These are phyloP conservation scores for Alternaria panax DNA, from an alignment of 2,329 filamentous ascomycete genomes.

Conservation along the genomic window DNA sequence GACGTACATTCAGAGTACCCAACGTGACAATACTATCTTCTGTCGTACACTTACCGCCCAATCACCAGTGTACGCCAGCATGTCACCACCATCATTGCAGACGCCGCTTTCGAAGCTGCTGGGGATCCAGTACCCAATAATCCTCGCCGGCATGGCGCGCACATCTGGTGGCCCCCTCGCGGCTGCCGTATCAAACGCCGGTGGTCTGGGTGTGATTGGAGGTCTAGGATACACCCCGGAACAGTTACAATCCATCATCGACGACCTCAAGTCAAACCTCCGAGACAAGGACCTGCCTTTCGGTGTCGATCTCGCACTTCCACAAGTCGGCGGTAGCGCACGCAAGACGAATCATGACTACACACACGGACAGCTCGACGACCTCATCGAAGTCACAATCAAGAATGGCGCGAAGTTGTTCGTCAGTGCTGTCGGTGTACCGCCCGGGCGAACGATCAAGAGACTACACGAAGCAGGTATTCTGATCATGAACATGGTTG, in stretches of 20 bases:
- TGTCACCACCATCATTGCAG: constrained; percentile 45
- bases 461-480: constrained; percentile 80
- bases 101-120: constrained; percentile 65
- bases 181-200: constrained; percentile 73
- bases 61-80: constrained; percentile 22
- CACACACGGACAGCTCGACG: constrained; percentile 85
- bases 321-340: constrained; percentile 83
- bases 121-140: constrained; percentile 84
- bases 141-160: constrained; percentile 93
- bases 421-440: constrained; percentile 87
- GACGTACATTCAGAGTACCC: background rate
- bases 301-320: constrained; percentile 88
- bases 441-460: constrained; percentile 75
- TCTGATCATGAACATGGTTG: constrained; percentile 96
- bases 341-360: constrained; percentile 96
- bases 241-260: constrained; percentile 80
- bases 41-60: background rate
- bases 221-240: constrained; percentile 61
- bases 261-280: constrained; percentile 82
- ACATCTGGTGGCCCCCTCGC: constrained; percentile 59
- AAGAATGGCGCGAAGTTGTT: constrained; percentile 85
- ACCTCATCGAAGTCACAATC: constrained; percentile 86
- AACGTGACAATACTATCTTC: constrained; percentile 1
- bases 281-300: constrained; percentile 75
- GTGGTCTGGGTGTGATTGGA: constrained; percentile 72